phyloP scores from a whole-genome alignment of 2,329 filamentous ascomycete species.

The Aspergillaceae sp. region DNA sequence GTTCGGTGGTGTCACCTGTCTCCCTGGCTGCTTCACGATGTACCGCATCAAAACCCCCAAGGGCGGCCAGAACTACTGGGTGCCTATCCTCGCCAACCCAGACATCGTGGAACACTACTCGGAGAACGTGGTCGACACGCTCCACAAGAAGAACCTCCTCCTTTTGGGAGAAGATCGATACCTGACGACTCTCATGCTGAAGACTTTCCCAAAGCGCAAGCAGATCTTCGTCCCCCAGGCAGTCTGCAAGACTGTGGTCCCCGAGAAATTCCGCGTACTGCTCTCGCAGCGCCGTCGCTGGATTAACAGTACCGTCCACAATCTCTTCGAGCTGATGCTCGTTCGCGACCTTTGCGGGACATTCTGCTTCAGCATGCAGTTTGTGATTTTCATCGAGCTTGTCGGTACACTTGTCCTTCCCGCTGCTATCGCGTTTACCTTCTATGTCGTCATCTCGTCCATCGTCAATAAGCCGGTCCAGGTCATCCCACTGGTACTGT shows the following conservation, averaged over 20 bases:
- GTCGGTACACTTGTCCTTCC: slow-evolving; percentile 90
- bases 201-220: slow-evolving; percentile 97
- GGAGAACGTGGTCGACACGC: slow-evolving; percentile 94
- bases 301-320: slow-evolving; percentile 99
- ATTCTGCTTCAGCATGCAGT: slow-evolving; percentile 99
- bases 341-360: slow-evolving; percentile 95
- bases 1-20: slow-evolving; percentile 96
- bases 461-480: slow-evolving; percentile 70
- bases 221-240: slow-evolving; percentile 98
- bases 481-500: slow-evolving; percentile 79
- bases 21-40: slow-evolving; percentile 99
- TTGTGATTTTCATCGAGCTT: slow-evolving; percentile 91
- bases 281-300: slow-evolving; percentile 91
- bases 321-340: slow-evolving; percentile 92
- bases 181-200: slow-evolving; percentile 92
- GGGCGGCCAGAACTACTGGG: slow-evolving; percentile 98
- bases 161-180: slow-evolving; percentile 91
- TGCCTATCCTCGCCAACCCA: slow-evolving; percentile 94
- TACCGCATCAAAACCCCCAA: slow-evolving; percentile 99
- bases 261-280: slow-evolving; percentile 82
- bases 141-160: slow-evolving; percentile 95
- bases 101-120: slow-evolving; percentile 99
- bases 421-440: slow-evolving; percentile 91
- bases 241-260: slow-evolving; percentile 96
- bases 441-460: slow-evolving; percentile 86